Percentiles rank a stretch among this genome's conserved stretches.
phyloP scores from a whole-genome alignment of 176 grass and related monocot species.

The Rhipidocladum racemiflorum region DNA sequence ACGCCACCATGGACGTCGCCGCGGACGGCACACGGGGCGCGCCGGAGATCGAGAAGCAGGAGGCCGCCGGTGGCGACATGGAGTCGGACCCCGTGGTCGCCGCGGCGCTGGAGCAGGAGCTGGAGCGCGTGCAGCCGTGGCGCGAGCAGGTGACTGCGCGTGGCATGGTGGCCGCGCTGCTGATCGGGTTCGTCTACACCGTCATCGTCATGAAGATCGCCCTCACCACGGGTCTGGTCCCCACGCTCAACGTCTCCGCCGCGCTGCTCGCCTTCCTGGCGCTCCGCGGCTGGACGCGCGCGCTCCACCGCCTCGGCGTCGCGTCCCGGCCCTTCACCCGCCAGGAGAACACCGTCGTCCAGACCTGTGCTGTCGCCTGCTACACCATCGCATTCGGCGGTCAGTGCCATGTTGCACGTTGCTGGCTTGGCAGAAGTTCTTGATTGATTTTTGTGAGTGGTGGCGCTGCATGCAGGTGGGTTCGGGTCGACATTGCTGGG shows the following conservation, averaged over 20 bases:
- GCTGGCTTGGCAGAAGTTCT: not conserved
- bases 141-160: constrained; percentile 62
- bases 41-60: constrained; percentile 35
- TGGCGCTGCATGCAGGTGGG: constrained; percentile 51
- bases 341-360: constrained; percentile 97
- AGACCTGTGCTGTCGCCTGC: constrained; percentile 89
- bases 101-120: constrained; percentile 16
- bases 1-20: constrained; percentile 4
- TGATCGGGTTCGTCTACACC: constrained; percentile 65
- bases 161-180: constrained; percentile 55
- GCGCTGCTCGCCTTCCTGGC: constrained; percentile 73
- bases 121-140: constrained; percentile 54
- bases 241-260: constrained; percentile 94
- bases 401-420: not conserved
- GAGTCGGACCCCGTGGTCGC: constrained; percentile 35
- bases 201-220: constrained; percentile 93
- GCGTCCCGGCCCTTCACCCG: constrained; percentile 73
- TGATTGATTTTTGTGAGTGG: not conserved
- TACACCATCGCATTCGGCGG: constrained; percentile 88
- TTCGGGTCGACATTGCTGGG: constrained; percentile 82
- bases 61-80: constrained; percentile 20
- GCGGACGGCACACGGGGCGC: not conserved
- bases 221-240: constrained; percentile 77
- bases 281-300: constrained; percentile 64
- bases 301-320: constrained; percentile 62